A percentile compares a stretch with the other conserved stretches of the same genome.
phyloP scores from a whole-genome alignment of 106 monocot genomes.

The Dendrobium nobile region DNA sequence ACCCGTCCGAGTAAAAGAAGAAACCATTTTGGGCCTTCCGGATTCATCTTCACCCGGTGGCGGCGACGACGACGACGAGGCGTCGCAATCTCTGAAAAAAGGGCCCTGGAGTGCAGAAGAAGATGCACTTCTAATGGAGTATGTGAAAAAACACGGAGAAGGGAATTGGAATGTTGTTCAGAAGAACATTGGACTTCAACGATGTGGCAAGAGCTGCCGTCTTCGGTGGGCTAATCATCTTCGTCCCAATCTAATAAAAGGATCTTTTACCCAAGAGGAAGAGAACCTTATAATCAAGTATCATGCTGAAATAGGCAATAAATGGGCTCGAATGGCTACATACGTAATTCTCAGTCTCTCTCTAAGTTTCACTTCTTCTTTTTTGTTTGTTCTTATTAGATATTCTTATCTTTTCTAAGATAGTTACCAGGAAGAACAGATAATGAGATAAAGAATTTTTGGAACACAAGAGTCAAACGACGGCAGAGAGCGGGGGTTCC shows the following conservation, averaged over 20 bases:
- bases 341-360: slow-evolving; percentile 10
- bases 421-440: slow-evolving; percentile 66
- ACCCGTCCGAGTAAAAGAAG: not conserved
- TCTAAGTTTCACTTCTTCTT: not conserved
- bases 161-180: slow-evolving; percentile 80
- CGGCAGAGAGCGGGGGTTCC: slow-evolving; percentile 49
- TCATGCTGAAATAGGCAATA: slow-evolving; percentile 55
- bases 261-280: slow-evolving; percentile 52
- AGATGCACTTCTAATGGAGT: slow-evolving; percentile 48
- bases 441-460: slow-evolving; percentile 81
- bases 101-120: slow-evolving; percentile 75
- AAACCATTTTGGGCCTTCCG: not conserved
- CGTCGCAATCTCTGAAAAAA: slow-evolving; percentile 27
- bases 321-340: slow-evolving; percentile 69
- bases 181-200: slow-evolving; percentile 33
- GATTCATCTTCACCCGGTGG: not conserved
- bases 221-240: slow-evolving; percentile 76
- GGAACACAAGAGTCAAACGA: slow-evolving; percentile 65
- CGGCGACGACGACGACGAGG: not conserved
- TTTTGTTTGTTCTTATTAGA: not conserved
- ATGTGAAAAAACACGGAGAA: slow-evolving; percentile 55
- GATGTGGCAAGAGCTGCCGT: slow-evolving; percentile 80
- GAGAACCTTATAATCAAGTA: slow-evolving; percentile 44
- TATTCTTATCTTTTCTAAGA: too few relatives aligned
- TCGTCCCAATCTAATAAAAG: slow-evolving; percentile 59